phyloP scores from a whole-genome alignment of 1,284 basidiomycete genomes.

The Termitomyces sp. region DNA sequence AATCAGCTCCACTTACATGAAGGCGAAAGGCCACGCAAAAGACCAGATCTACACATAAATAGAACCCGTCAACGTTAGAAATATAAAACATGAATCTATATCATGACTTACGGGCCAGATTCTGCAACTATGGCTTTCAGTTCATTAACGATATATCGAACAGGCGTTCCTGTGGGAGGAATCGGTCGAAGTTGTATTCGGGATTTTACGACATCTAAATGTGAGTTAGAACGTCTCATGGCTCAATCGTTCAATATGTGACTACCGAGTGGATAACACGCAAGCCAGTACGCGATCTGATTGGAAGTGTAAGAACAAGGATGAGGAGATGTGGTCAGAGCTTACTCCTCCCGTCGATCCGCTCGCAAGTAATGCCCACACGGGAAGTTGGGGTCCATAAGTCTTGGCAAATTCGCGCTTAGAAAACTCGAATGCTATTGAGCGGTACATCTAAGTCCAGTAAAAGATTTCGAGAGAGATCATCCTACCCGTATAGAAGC shows the following conservation, averaged over 20 bases:
- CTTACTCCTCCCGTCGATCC: slow-evolving; percentile 86
- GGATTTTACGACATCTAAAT: slow-evolving; percentile 84
- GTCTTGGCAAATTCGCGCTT: slow-evolving; percentile 70
- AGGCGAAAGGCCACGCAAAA: slow-evolving; percentile 72
- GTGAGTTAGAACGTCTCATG: neutral
- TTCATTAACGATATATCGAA: slow-evolving; percentile 79
- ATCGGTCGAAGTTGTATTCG: slow-evolving; percentile 77
- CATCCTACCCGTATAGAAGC: slow-evolving; percentile 66
- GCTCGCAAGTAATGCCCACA: slow-evolving; percentile 85
- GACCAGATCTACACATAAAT: slow-evolving; percentile 43
- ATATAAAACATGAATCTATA: neutral
- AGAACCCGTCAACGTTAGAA: neutral
- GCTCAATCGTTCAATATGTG: neutral
- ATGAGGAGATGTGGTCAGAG: slow-evolving; percentile 15
- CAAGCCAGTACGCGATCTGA: slow-evolving; percentile 89
- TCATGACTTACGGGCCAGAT: slow-evolving; percentile 63
- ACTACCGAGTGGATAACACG: slow-evolving; percentile 82
- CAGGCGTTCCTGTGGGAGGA: slow-evolving; percentile 74
- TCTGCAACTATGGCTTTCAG: slow-evolving; percentile 65
- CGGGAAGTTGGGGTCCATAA: slow-evolving; percentile 69
- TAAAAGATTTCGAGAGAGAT: neutral
- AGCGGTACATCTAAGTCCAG: neutral
- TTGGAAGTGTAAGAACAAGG: neutral
- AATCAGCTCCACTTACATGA: slow-evolving; percentile 43
- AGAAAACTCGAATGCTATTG: slow-evolving; percentile 78